A percentile compares a stretch with the other conserved stretches of the same genome.
phyloP scores from a whole-genome alignment of 2,329 filamentous ascomycete species.

The Colletotrichum navitas region DNA sequence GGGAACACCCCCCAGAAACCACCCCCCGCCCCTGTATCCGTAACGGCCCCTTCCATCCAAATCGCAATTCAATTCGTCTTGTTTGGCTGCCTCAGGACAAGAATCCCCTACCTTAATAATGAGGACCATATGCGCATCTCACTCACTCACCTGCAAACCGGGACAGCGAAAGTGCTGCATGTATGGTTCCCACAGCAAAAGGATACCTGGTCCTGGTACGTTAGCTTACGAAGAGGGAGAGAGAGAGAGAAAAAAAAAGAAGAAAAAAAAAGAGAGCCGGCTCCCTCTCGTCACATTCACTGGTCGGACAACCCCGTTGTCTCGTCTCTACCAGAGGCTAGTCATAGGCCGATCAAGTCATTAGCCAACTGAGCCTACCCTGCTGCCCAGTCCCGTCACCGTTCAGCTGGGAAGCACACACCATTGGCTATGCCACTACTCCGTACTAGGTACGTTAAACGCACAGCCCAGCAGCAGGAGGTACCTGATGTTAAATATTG shows the following conservation, averaged over 20 bases:
- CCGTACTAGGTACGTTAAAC: slow-evolving; percentile 14
- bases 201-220: slow-evolving; percentile 20
- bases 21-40: slow-evolving; percentile 41
- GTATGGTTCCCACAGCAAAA: slow-evolving; percentile 28
- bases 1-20: slow-evolving; percentile 32
- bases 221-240: not conserved
- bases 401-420: slow-evolving; percentile 32
- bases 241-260: not conserved
- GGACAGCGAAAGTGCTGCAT: slow-evolving; percentile 27
- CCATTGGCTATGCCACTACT: slow-evolving; percentile 3
- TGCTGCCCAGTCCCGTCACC: slow-evolving; percentile 16
- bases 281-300: slow-evolving; percentile 28
- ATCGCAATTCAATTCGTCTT: slow-evolving; percentile 38
- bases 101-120: slow-evolving; percentile 30
- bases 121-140: slow-evolving; percentile 31
- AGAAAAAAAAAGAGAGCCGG: slow-evolving; percentile 38
- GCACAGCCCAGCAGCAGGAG: slow-evolving; percentile 11
- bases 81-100: slow-evolving; percentile 40
- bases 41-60: slow-evolving; percentile 40
- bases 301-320: slow-evolving; percentile 29
- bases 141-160: slow-evolving; percentile 32
- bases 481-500: slow-evolving; percentile 17
- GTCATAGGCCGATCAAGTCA: slow-evolving; percentile 21
- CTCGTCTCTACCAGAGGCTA: slow-evolving; percentile 22
- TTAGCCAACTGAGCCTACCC: slow-evolving; percentile 18